Base-by-base conservation (phyloP, 805 yeast genomes). In the Saccharomycopsis fibuligera region DNA sequence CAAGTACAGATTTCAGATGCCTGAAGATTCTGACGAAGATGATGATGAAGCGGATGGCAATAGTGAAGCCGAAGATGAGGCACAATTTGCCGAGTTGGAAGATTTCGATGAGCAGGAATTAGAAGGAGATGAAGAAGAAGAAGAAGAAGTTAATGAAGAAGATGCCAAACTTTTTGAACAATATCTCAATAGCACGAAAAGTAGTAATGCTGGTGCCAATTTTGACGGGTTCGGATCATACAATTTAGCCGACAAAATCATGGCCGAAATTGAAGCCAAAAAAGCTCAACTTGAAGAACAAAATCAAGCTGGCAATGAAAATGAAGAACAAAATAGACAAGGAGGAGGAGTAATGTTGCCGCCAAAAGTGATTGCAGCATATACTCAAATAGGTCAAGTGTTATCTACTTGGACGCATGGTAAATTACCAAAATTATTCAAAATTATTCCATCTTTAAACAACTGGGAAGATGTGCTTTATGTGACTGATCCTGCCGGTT, bases 381-480 rank as follows among this genome's bases (percentile, higher is more conserved):
- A 91, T 64, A 83, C 87, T 42, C 87, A 87, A 61, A 91, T 93
- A 41, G 98, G 98, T 6, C 81, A 81, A 57, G 81, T 91, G 45
- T 72, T 93, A 51, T 75, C 88, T 19, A 80, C 95, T 3, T 93
- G 95, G 79, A 84, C 90, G 35, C 96, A 93, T 60, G 99, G 99
- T 44, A 90, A 90, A 66, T 73, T 93, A 46, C 99, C 99, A n/a
- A 90, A 91, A 60, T 76, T 95, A 30, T 93, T 93, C 73, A 93
- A 93, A 63, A 95, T 93, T 44, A 76, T 95, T 48, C 99, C 99
- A 31, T 77, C 95, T 3, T 74, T 93, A 56, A 83, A 77, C 58
- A 91, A 91, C 67, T 93, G 99, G 99, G 89, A 89, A 63, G 98
- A 91, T 63, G 84, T 93, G 30, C 69, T 93, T 31, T 91, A 81